A percentile compares a stretch with the other conserved stretches of the same genome.
These are phyloP conservation scores for Pyrenula massariospora DNA, from an alignment of 495 filamentous ascomycete genomes.

Conservation along the genomic window DNA sequence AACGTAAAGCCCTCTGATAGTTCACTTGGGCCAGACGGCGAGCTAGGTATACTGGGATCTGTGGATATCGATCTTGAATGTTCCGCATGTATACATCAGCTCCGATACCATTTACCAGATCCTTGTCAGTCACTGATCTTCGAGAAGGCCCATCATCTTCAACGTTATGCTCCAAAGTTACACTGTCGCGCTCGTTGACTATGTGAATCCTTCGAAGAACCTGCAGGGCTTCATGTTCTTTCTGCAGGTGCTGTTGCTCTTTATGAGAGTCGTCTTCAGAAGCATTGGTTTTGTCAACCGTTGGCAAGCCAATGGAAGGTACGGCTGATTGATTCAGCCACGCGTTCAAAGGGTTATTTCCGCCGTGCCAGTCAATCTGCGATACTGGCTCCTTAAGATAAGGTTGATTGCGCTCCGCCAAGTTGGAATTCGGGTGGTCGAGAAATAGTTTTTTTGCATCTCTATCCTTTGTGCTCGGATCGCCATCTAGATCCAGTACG, in stretches of 20 bases:
- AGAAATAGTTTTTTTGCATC: background rate
- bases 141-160: background rate
- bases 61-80: conserved; percentile 8
- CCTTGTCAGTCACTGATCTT: background rate
- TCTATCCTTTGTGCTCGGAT: background rate
- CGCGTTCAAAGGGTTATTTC: conserved; percentile 6
- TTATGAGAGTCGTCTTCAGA: background rate
- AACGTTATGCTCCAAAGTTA: background rate
- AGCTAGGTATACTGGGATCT: conserved; percentile 5
- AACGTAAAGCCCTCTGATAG: background rate
- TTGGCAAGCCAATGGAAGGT: conserved; percentile 2
- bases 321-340: conserved; percentile 13
- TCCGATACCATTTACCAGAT: background rate
- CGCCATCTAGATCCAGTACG: background rate
- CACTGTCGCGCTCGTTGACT: background rate
- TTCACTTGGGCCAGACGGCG: conserved; percentile 3
- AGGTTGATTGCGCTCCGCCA: conserved; percentile 1
- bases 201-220: conserved; percentile 10
- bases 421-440: background rate
- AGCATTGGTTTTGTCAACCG: background rate
- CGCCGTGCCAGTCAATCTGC: conserved; percentile 9
- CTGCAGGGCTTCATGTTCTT: conserved; percentile 8
- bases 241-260: background rate
- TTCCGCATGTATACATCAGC: conserved; percentile 9
- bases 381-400: conserved; percentile 2